Conservation (phyloP, 2,329 filamentous ascomycete species). For the Pseudodiploospora longispora region DNA sequence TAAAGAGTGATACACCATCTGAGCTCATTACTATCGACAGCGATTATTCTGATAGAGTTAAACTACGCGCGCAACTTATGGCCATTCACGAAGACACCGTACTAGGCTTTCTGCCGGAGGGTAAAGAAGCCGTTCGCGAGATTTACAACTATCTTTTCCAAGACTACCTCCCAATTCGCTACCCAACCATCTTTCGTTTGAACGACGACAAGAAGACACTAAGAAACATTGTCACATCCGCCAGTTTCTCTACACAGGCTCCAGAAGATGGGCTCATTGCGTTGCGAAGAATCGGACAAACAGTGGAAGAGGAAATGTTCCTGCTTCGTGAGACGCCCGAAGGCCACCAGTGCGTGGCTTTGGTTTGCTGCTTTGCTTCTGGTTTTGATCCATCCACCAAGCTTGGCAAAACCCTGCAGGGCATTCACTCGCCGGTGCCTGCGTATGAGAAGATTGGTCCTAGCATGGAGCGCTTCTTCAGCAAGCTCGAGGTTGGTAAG, state of each 20-base stretch:
- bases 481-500: conserved; percentile 38
- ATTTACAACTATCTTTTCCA: conserved; percentile 39
- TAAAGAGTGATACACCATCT: conserved; percentile 34
- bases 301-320: conserved; percentile 48
- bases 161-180: conserved; percentile 39
- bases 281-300: conserved; percentile 37
- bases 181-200: conserved; percentile 39
- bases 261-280: conserved; percentile 23
- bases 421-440: conserved; percentile 46
- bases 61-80: conserved; percentile 30
- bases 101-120: conserved; percentile 33
- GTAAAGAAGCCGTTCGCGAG: conserved; percentile 36
- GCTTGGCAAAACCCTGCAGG: conserved; percentile 37
- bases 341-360: conserved; percentile 38
- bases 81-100: conserved; percentile 29
- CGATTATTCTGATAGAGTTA: conserved; percentile 39
- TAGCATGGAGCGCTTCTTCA: conserved; percentile 49
- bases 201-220: conserved; percentile 22
- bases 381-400: conserved; percentile 45
- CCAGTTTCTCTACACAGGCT: conserved; percentile 19
- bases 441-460: conserved; percentile 44
- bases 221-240: conserved; percentile 32
- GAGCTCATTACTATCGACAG: conserved; percentile 46
- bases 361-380: conserved; percentile 43
- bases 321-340: conserved; percentile 33